Percentiles rank a stretch among this genome's conserved stretches.
phyloP scores from a whole-genome alignment of 176 grass and related monocot species.

The Cymbopogon citratus region DNA sequence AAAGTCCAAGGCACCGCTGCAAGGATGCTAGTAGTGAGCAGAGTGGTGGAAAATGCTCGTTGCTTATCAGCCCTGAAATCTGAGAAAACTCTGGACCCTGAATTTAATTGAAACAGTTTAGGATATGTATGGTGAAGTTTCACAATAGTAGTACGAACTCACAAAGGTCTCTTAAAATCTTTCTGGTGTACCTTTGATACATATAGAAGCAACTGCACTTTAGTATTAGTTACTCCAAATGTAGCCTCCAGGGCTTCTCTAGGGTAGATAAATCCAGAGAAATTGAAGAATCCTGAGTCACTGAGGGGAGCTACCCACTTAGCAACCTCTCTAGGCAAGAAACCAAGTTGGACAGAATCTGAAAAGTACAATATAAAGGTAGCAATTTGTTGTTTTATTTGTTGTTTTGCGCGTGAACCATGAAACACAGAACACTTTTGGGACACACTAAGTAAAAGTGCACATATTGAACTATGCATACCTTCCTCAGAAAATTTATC shows the following conservation, averaged over 20 bases:
- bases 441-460: not conserved
- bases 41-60: constrained; percentile 54
- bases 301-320: constrained; percentile 89
- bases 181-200: constrained; percentile 56
- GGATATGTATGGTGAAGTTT: constrained; percentile 13
- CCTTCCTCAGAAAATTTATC: constrained; percentile 60
- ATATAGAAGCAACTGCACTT: constrained; percentile 55
- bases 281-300: constrained; percentile 64
- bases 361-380: not conserved
- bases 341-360: constrained; percentile 83
- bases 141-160: not conserved
- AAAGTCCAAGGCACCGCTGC: constrained; percentile 61
- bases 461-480: constrained; percentile 30
- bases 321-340: constrained; percentile 83
- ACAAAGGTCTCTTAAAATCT: constrained; percentile 16
- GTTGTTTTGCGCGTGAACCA: not conserved
- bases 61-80: constrained; percentile 51
- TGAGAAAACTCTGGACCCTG: constrained; percentile 71
- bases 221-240: constrained; percentile 47
- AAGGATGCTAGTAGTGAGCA: constrained; percentile 69
- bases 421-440: not conserved
- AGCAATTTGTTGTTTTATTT: not conserved
- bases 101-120: constrained; percentile 32
- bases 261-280: constrained; percentile 86
- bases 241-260: constrained; percentile 75